These are phyloP conservation scores for Verticillium alfalfae DNA, from an alignment of 2,329 filamentous ascomycete species.

Conservation along the genomic window DNA sequence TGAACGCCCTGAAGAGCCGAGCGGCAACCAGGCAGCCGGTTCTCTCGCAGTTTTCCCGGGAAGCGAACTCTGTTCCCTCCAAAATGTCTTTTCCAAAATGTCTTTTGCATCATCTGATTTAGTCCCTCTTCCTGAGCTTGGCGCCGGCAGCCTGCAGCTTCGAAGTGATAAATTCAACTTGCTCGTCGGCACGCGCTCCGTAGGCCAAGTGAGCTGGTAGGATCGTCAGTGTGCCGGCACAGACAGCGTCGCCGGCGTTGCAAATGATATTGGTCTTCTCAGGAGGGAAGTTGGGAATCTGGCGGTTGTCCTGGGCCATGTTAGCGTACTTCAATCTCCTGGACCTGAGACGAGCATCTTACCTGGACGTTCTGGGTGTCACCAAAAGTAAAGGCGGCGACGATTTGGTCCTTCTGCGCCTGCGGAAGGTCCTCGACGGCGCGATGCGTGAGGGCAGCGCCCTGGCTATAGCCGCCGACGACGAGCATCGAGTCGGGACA, in stretches of 20 bases:
- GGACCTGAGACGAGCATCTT: neutral
- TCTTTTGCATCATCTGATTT: no score
- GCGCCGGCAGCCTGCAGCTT: conserved; percentile 9
- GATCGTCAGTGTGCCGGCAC: conserved; percentile 25
- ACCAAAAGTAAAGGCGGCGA: conserved; percentile 19
- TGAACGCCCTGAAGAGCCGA: neutral
- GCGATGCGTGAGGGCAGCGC: conserved; percentile 19
- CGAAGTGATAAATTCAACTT: conserved; percentile 20
- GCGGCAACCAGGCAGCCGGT: neutral
- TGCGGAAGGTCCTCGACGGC: conserved; percentile 17
- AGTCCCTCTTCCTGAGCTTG: conserved; percentile 7
- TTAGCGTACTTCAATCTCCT: neutral
- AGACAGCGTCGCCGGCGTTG: conserved; percentile 30
- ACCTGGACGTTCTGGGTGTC: conserved; percentile 15
- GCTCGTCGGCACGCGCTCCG: conserved; percentile 21
- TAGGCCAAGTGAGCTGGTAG: conserved; percentile 30
- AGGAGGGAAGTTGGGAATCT: conserved; percentile 25
- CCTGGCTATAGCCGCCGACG: conserved; percentile 32
- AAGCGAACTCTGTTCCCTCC: no score
- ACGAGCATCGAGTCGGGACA: conserved; percentile 29
- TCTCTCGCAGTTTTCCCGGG: neutral
- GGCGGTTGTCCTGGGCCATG: conserved; percentile 22
- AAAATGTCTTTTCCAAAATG: no score
- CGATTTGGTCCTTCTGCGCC: conserved; percentile 15
- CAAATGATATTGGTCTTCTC: conserved; percentile 33